phyloP scores from a whole-genome alignment of 495 filamentous ascomycete species.

The Rhizodiscina lignyota region DNA sequence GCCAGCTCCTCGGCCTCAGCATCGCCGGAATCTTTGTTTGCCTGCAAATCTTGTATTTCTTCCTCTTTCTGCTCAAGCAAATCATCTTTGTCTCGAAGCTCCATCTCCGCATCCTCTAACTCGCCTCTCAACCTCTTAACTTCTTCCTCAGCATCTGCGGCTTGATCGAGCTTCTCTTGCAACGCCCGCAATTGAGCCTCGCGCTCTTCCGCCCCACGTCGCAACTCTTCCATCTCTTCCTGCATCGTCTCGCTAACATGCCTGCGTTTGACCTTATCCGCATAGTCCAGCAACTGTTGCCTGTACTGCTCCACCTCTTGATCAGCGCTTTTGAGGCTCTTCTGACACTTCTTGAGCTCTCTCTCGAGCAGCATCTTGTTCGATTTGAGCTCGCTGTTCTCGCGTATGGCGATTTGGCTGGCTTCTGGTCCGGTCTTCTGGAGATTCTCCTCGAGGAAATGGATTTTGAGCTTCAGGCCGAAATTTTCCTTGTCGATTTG shows the following conservation, averaged over 20 bases:
- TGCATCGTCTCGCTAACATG: constrained; percentile 45
- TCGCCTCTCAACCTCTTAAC: constrained; percentile 49
- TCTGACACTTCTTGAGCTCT: constrained; percentile 70
- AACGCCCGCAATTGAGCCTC: constrained; percentile 17
- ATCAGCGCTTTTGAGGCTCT: constrained; percentile 60
- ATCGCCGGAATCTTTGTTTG: neutral
- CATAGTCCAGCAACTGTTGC: constrained; percentile 59
- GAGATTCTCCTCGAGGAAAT: constrained; percentile 64
- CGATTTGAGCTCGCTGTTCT: constrained; percentile 92
- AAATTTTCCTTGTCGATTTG: constrained; percentile 90
- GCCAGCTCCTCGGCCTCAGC: neutral
- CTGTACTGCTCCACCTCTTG: constrained; percentile 64
- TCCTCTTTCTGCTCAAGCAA: constrained; percentile 39
- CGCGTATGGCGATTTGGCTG: constrained; percentile 70
- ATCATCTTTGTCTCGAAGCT: constrained; percentile 48
- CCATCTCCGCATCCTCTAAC: constrained; percentile 48
- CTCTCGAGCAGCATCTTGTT: constrained; percentile 71
- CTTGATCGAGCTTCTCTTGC: constrained; percentile 13
- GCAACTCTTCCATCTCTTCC: constrained; percentile 41
- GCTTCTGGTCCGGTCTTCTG: constrained; percentile 73
- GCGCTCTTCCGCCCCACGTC: constrained; percentile 28
- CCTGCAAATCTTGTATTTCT: constrained; percentile 7
- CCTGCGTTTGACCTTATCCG: constrained; percentile 59
- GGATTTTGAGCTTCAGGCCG: constrained; percentile 62
- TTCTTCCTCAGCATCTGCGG: constrained; percentile 23